These are phyloP conservation scores for Cruciata laevipes DNA, from an alignment of 257 asterid species.

Conservation along the genomic window DNA sequence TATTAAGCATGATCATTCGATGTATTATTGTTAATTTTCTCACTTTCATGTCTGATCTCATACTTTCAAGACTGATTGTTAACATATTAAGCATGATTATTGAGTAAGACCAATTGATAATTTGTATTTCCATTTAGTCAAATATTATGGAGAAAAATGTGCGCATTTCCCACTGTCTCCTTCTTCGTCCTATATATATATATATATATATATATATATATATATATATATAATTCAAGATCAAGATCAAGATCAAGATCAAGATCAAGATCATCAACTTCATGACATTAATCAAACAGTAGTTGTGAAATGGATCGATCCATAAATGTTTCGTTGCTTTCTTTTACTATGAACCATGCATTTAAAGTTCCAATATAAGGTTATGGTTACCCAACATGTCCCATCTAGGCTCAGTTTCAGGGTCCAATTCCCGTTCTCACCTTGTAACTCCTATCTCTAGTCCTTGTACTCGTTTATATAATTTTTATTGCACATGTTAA, in stretches of 20 bases:
- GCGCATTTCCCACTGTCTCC: not conserved
- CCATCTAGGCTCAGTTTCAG: conserved; percentile 26
- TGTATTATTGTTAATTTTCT: too few species aligned
- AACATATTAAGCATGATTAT: too few species aligned
- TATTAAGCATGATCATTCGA: too few species aligned
- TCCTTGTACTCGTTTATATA: not conserved
- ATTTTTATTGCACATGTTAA: not conserved
- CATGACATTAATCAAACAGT: not conserved
- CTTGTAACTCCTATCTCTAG: not conserved
- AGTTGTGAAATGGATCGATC: conserved; percentile 6
- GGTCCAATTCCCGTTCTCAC: conserved; percentile 24
- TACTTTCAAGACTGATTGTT: too few species aligned
- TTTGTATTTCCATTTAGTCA: not conserved
- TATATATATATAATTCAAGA: too few species aligned
- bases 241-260: too few species aligned
- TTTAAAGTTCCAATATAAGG: conserved; percentile 32
- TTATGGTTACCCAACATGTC: conserved; percentile 33
- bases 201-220: too few species aligned
- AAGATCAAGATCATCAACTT: too few species aligned
- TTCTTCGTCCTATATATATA: conserved; percentile 9
- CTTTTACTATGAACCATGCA: conserved; percentile 48
- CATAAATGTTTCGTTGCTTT: conserved; percentile 41
- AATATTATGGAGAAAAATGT: not conserved
- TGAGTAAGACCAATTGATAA: too few species aligned
- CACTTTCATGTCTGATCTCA: too few species aligned